Evolutionary conservation across 495 filamentous ascomycete species (phyloP), one percentile per base, ranked within the genome.

Genomic region (Massariosphaeria phaeospora): DNA sequence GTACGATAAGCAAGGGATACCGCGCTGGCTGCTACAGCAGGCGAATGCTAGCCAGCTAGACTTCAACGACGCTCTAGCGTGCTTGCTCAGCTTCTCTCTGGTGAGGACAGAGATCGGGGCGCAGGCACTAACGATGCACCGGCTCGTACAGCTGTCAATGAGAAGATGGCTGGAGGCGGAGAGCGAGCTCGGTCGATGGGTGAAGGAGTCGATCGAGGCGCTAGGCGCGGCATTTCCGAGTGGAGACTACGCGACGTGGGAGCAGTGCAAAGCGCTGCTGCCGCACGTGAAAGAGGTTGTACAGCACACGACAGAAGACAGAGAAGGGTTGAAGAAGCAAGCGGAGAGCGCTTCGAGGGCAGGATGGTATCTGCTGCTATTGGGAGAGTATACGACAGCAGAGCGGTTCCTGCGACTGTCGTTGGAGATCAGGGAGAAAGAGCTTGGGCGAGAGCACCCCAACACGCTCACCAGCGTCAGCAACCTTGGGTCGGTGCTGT

Each of bases 401-500:
- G 44, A 50, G 33, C 7, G 34, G 34, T 4, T 50, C 12, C 4
- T n/a, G n/a, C 33, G 25, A 30, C 6, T 25, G n/a, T 24, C 25
- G 13, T 8, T 51, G 13, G 38, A 38, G 40, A 67, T 65, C 56
- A 48, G 57, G 6, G 72, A 75, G 62, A 66, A 69, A 55, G 59
- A 56, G 25, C 52, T 68, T 11, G 72, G 72, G 25, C 58, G 55
- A 43, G 62, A 75, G 50, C 71, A 75, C 57, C 52, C 53, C 45
- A 64, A 62, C 43, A 76, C 71, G 23, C 70, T 74, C 10, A 30
- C 55, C n/a, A 75, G 67, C 38, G 48, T 74, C 29, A 61, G 70
- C 45, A 72, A 73, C 55, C 61, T 76, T 34, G 67, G 50, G 11
- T 17, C 3, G 23, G 50, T 67, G 20, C 46, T 52, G 31, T 1